Conservation (phyloP, 2,329 filamentous ascomycete species). For the Fonsecaea multimorphosa region DNA sequence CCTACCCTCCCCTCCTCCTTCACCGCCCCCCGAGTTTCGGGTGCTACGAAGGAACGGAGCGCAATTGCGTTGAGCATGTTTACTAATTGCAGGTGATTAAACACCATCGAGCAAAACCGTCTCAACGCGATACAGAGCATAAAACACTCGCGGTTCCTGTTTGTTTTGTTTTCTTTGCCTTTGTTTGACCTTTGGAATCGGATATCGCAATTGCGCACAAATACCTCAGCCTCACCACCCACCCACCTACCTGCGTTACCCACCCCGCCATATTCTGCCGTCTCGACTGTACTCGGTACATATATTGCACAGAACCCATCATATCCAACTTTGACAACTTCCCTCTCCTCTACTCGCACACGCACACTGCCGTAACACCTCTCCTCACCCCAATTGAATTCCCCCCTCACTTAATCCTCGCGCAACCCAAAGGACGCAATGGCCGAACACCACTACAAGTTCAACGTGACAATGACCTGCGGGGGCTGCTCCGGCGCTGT, state of each 20-base stretch:
- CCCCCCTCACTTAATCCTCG: not conserved
- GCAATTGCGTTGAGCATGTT: constrained; percentile 10
- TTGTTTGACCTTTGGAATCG: not conserved
- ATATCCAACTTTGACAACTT: not conserved
- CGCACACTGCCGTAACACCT: not conserved
- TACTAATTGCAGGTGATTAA: constrained; percentile 20
- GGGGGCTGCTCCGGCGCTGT: constrained; percentile 95
- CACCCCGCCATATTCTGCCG: too few relatives aligned
- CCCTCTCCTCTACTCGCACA: not conserved
- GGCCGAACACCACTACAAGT: constrained; percentile 90
- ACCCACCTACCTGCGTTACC: too few relatives aligned
- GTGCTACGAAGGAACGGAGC: too few relatives aligned
- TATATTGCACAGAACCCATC: not conserved
- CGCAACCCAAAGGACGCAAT: constrained; percentile 44
- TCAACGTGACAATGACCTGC: constrained; percentile 93
- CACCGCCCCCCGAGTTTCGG: constrained; percentile 1
- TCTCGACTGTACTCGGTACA: too few relatives aligned
- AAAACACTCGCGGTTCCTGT: not conserved
- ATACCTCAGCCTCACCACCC: not conserved
- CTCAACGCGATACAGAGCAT: not conserved
- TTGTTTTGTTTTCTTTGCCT: not conserved
- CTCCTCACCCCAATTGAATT: too few relatives aligned
- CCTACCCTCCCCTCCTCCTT: not conserved
- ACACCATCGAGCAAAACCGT: constrained; percentile 2
- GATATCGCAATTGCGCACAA: not conserved